phyloP scores from a whole-genome alignment of 805 yeast genomes.

The Jamesozyma jinghongensis region DNA sequence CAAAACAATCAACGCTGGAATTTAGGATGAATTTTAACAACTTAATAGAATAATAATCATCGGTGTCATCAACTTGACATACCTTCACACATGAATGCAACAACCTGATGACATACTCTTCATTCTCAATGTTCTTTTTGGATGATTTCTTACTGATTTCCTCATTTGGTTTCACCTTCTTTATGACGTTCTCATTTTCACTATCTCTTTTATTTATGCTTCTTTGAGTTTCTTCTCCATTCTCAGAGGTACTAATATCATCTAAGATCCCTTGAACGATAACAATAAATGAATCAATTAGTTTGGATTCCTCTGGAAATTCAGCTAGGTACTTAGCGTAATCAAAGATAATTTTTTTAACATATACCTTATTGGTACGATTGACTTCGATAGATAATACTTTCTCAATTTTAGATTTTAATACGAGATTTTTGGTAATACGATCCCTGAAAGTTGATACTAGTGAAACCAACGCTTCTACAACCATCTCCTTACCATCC shows the following conservation, averaged over 20 bases:
- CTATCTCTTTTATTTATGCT: slow-evolving; percentile 22
- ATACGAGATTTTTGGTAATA: slow-evolving; percentile 24
- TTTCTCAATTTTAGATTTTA: slow-evolving; percentile 34
- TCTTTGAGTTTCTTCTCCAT: neutral
- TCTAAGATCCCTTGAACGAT: slow-evolving; percentile 33
- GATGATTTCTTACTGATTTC: slow-evolving; percentile 34
- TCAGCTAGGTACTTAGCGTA: slow-evolving; percentile 42
- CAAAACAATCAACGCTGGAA: slow-evolving; percentile 23
- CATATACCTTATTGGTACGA: slow-evolving; percentile 58
- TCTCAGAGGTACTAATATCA: slow-evolving; percentile 19
- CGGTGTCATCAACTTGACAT: slow-evolving; percentile 19
- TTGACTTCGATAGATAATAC: slow-evolving; percentile 51
- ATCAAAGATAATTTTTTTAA: slow-evolving; percentile 42
- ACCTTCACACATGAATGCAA: slow-evolving; percentile 32
- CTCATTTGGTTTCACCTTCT: slow-evolving; percentile 20
- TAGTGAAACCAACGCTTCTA: slow-evolving; percentile 59
- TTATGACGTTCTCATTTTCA: slow-evolving; percentile 18
- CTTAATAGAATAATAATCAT: slow-evolving; percentile 8
- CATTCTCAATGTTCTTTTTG: slow-evolving; percentile 37
- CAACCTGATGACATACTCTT: slow-evolving; percentile 37
- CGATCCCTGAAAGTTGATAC: slow-evolving; percentile 37
- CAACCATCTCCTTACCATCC: slow-evolving; percentile 74
- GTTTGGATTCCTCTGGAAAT: slow-evolving; percentile 24
- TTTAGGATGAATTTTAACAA: slow-evolving; percentile 27
- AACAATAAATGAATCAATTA: slow-evolving; percentile 19